phyloP scores from a whole-genome alignment of 2,329 filamentous ascomycete genomes.

The Aspergillaceae sp. region DNA sequence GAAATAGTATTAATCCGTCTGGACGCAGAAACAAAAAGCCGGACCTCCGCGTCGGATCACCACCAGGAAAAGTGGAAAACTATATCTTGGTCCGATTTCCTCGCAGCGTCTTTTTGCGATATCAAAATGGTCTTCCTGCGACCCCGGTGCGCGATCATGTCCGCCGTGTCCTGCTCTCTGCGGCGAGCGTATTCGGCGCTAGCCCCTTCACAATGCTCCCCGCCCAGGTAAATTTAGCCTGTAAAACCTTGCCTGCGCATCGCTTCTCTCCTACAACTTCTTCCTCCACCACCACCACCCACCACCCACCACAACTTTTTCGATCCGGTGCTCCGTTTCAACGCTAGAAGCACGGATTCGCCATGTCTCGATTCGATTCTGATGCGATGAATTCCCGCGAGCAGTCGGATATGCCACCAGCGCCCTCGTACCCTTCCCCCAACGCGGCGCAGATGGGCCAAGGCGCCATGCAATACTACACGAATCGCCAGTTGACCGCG shows the following conservation, averaged over 20 bases:
- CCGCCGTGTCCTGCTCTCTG: slow-evolving; percentile 22
- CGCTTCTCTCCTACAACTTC: slow-evolving; percentile 17
- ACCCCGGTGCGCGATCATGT: slow-evolving; percentile 21
- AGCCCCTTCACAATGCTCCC: slow-evolving; percentile 28
- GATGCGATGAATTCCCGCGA: slow-evolving; percentile 34
- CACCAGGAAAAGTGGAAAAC: slow-evolving; percentile 18
- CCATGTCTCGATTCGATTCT: slow-evolving; percentile 6
- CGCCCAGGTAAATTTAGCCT: slow-evolving; percentile 29
- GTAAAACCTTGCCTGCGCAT: slow-evolving; percentile 28
- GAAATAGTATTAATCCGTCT: slow-evolving; percentile 37
- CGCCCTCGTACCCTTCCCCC: slow-evolving; percentile 37
- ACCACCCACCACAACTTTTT: slow-evolving; percentile 1
- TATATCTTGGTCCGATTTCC: slow-evolving; percentile 14
- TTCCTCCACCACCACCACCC: slow-evolving; percentile 9
- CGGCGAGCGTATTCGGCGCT: slow-evolving; percentile 24
- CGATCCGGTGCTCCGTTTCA: slow-evolving; percentile 27
- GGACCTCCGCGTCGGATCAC: slow-evolving; percentile 29
- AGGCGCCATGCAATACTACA: slow-evolving; percentile 36
- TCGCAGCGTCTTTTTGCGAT: slow-evolving; percentile 5
- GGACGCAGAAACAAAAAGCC: slow-evolving; percentile 36
- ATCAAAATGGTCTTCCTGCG: slow-evolving; percentile 6
- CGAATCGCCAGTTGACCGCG: slow-evolving; percentile 36
- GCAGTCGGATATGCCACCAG: slow-evolving; percentile 36
- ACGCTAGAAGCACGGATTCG: slow-evolving; percentile 13
- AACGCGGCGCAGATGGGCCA: slow-evolving; percentile 38